phyloP scores from a whole-genome alignment of 1,139 yeast species.

The Debaryomyces coudertii region DNA sequence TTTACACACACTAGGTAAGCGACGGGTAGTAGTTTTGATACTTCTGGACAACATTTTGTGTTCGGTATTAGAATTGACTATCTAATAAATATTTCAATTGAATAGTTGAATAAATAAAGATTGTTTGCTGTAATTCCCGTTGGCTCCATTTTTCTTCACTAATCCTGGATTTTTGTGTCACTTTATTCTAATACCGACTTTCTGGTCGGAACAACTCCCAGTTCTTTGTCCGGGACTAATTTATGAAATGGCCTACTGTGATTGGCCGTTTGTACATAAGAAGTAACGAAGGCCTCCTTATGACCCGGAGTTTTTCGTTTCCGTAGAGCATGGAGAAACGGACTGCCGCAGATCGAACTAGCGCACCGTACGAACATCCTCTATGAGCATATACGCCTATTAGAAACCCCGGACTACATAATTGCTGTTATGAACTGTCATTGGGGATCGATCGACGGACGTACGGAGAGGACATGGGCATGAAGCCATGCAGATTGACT shows the following conservation, averaged over 20 bases:
- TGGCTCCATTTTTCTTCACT: conserved; percentile 4
- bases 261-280: conserved; percentile 1
- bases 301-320: conserved; percentile 6
- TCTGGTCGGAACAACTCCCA: conserved; percentile 7
- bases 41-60: conserved; percentile 28
- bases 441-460: neutral
- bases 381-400: too few relatives aligned
- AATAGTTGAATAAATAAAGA: neutral
- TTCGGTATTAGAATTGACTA: neutral
- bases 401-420: too few relatives aligned
- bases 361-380: too few relatives aligned
- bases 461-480: neutral
- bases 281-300: neutral
- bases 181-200: neutral
- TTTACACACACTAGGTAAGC: conserved; percentile 22
- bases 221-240: neutral
- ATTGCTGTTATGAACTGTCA: too few relatives aligned
- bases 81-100: conserved; percentile 2
- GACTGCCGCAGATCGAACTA: neutral
- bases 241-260: conserved; percentile 1
- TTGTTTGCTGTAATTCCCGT: conserved; percentile 5
- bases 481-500: too few relatives aligned
- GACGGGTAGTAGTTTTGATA: conserved; percentile 21
- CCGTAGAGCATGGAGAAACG: neutral
- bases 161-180: conserved; percentile 3